Conservation (phyloP, 805 yeast species). For the Metschnikowia continentalis region DNA sequence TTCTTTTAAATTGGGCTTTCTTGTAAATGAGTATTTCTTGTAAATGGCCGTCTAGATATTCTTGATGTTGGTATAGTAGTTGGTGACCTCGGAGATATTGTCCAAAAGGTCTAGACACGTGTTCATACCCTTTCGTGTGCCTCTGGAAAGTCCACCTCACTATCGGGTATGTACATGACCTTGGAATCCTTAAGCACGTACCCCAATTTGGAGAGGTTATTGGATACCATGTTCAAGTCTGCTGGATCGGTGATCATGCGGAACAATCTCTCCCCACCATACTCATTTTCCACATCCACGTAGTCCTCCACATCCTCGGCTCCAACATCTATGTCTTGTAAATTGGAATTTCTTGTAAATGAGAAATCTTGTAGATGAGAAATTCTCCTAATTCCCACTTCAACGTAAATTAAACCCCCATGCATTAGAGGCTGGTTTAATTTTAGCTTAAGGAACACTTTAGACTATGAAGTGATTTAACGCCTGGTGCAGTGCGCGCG, state of each 20-base stretch:
- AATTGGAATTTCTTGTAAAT: no score
- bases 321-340: slow-evolving; percentile 61
- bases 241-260: slow-evolving; percentile 60
- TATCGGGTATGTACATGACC: slow-evolving; percentile 61
- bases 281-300: slow-evolving; percentile 39
- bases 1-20: no score
- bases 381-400: no score
- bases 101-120: slow-evolving; percentile 62
- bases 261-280: slow-evolving; percentile 29
- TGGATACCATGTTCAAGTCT: slow-evolving; percentile 59
- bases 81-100: slow-evolving; percentile 80
- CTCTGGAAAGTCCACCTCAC: slow-evolving; percentile 49
- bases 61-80: slow-evolving; percentile 65
- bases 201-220: slow-evolving; percentile 46
- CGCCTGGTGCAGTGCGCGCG: not conserved
- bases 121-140: slow-evolving; percentile 48
- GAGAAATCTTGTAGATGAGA: no score
- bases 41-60: slow-evolving; percentile 18
- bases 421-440: no score
- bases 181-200: slow-evolving; percentile 69
- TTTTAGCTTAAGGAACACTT: no score
- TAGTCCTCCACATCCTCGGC: slow-evolving; percentile 72
- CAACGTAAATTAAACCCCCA: no score
- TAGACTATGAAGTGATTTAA: no score
- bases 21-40: no score